Evolutionary conservation across 148 eudicot genomes (phyloP), one percentile per base, ranked within the genome.

Genomic region (Fagopyrum homotropicum): DNA sequence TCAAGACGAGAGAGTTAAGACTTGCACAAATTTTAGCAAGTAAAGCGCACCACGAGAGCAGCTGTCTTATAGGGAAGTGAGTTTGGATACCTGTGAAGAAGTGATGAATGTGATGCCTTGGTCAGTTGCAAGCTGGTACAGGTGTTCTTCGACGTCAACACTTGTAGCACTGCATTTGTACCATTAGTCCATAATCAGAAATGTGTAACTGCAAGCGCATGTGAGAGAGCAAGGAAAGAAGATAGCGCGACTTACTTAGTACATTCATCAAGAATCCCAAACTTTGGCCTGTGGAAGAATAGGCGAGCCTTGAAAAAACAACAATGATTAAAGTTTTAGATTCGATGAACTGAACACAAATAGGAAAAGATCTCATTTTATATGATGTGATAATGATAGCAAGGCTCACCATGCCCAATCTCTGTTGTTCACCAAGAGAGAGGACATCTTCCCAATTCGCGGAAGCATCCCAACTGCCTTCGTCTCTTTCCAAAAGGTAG

Each of bases 211-310:
- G 40, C 40, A 35, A 1, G 3, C 40, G 40, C 40, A 60, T 54
- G 7, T 40, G 29, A 14, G 14, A 14, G 3, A 7, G 35, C 19
- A 50, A 56, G 7, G 16, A 35, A 52, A 74, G 14, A 14, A 30
- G 56, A 54, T 8, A 19, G 14, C 56, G 9, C 46, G 77, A 72
- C 91, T 45, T 87, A 94, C 97, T 94, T 94, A 84, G 98, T 94
- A 82, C 98, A 94, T 76, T 94, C 98, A 63, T 91, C 98, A 52
- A 94, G 98, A 82, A 91, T 85, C 46, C 90, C 98, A 74, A 88
- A 94, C 70, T 85, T 90, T 56, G 98, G 98, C 84, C 92, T 94
- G 89, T 94, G 98, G 82, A 94, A 94, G 89, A 94, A 94, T 74
- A 94, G 82, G 9, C 98, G 98, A 30, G 98, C 98, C 98, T 94